Evolutionary conservation across 2,329 filamentous ascomycete species (phyloP).

Genomic region (Talaromyces sp.): DNA sequence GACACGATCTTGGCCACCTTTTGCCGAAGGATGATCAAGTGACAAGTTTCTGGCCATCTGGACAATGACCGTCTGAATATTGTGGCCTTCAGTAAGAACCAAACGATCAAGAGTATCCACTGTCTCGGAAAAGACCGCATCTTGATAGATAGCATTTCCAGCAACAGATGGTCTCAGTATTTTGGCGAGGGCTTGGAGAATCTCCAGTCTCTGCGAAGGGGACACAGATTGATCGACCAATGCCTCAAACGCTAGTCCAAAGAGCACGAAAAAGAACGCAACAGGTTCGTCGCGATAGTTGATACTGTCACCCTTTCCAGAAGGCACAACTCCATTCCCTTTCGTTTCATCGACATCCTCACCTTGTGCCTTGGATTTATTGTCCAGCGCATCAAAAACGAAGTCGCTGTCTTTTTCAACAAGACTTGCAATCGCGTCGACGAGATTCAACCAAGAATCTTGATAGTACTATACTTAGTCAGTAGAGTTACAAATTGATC

Average conservation of each 20-base stretch:
- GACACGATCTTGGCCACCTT: conserved; percentile 61
- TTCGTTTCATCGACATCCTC: conserved; percentile 20
- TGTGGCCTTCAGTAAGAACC: conserved; percentile 82
- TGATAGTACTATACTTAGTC: conserved; percentile 70
- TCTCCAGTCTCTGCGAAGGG: conserved; percentile 76
- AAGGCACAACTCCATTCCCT: conserved; percentile 19
- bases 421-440: conserved; percentile 93
- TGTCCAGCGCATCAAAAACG: conserved; percentile 93
- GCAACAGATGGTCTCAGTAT: conserved; percentile 92
- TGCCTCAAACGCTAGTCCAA: conserved; percentile 93
- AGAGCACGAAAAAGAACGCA: conserved; percentile 97
- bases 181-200: conserved; percentile 87
- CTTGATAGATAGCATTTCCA: conserved; percentile 92
- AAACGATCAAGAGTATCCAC: conserved; percentile 94
- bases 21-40: conserved; percentile 84
- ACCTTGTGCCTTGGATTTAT: conserved; percentile 55
- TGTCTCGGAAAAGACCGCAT: conserved; percentile 92
- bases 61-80: conserved; percentile 88
- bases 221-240: conserved; percentile 76
- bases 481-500: background rate
- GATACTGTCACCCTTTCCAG: conserved; percentile 70
- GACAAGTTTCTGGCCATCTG: conserved; percentile 89
- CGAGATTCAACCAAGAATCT: conserved; percentile 91
- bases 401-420: conserved; percentile 98
- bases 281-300: conserved; percentile 98